Evolutionary conservation across 768 basidiomycete species (phyloP).

Genomic region (Hortiboletus flavorubellus): DNA sequence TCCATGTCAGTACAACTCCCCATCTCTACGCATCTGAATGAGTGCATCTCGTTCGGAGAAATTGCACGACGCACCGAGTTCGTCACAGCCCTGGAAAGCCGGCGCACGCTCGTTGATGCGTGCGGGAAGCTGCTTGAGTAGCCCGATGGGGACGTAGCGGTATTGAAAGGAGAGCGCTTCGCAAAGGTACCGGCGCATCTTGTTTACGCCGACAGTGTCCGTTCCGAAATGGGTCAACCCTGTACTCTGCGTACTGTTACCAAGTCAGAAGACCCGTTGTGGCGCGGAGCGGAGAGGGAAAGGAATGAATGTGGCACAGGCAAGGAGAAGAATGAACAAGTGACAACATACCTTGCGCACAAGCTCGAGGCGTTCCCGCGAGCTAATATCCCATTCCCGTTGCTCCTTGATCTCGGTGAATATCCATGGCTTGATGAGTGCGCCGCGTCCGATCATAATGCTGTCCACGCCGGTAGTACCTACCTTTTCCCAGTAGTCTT

Average conservation of each 20-base stretch:
- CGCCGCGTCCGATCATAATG: slow-evolving; percentile 93
- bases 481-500: slow-evolving; percentile 76
- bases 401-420: slow-evolving; percentile 94
- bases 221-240: slow-evolving; percentile 85
- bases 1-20: not conserved
- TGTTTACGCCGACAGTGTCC: slow-evolving; percentile 86
- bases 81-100: slow-evolving; percentile 81
- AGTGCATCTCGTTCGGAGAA: not conserved
- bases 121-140: slow-evolving; percentile 78
- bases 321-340: not conserved
- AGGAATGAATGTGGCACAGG: not conserved
- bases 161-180: slow-evolving; percentile 96
- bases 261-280: not conserved
- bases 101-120: slow-evolving; percentile 90
- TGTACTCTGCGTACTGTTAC: slow-evolving; percentile 77
- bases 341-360: slow-evolving; percentile 59
- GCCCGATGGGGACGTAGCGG: slow-evolving; percentile 91
- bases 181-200: slow-evolving; percentile 88
- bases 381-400: slow-evolving; percentile 91
- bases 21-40: too few relatives aligned
- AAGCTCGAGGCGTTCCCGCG: slow-evolving; percentile 76
- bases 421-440: slow-evolving; percentile 94
- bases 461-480: slow-evolving; percentile 87
- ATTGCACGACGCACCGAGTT: slow-evolving; percentile 65
- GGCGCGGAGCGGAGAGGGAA: not conserved